Base-by-base conservation (phyloP, 176 grass and related monocot genomes). In the Oryza longistaminata region DNA sequence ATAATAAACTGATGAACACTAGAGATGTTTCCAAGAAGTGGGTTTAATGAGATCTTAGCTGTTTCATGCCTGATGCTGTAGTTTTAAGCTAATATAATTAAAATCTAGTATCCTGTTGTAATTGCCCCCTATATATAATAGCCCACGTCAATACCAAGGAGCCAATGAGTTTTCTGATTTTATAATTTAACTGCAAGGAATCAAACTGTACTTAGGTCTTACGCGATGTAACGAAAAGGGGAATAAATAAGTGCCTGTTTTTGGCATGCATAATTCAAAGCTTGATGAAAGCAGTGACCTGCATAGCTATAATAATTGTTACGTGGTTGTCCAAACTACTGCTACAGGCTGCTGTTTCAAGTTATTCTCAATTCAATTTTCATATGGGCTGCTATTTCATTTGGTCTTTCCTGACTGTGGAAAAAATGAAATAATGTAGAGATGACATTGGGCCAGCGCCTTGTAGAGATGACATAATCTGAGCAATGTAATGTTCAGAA, bases 261-360 rank as follows among this genome's bases (percentile, higher is more conserved):
- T 79, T 65, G 80, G 70, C 84, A 90, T 83, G 70, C 66, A 77
- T n/a, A 88, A 76, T 74, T 85, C 68, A 87, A 71, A 73, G 75
- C 55, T 55, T 89, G 89, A 91, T 90, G 77, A 70, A 85, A 84
- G 79, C 85, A 91, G 88, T 96, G 87, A 91, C 89, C 60, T 88
- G 66, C 49, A 3, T 70, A 49, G 83, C 44, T 88, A 87, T 83
- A 74, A 37, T 91, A 93, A 43, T 29, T 64, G 50, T 87, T 60
- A 49, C 45, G 76, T 88, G 66, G 31, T 34, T 77, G 66, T 86
- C 14, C 33, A 71, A 84, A 78, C 83, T 79, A 82, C 73, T 71
- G 67, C 15, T 58, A 5, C 52, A 58, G 52, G 6, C 17, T 58
- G 52, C 52, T 58, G 70, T 16, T 79, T 89, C 4, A 48, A 70